These are phyloP conservation scores for Russula vinacea DNA, from an alignment of 768 basidiomycete genomes.

Conservation along the genomic window DNA sequence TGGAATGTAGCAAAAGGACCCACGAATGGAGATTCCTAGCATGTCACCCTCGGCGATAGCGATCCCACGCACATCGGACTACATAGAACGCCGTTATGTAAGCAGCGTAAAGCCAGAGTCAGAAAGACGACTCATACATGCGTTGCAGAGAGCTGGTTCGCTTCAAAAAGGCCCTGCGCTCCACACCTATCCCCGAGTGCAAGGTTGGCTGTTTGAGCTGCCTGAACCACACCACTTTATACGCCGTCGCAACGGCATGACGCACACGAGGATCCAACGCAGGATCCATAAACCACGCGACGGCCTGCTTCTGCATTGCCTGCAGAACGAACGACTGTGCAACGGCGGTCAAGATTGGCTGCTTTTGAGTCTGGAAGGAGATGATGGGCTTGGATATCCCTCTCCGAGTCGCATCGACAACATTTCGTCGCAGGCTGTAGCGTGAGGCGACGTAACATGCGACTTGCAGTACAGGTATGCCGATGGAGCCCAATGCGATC, in stretches of 20 bases:
- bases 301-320: slow-evolving; percentile 42
- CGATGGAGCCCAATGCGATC: slow-evolving; percentile 29
- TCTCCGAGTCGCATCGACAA: slow-evolving; percentile 41
- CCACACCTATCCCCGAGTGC: slow-evolving; percentile 64
- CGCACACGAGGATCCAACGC: slow-evolving; percentile 46
- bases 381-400: slow-evolving; percentile 51
- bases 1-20: slow-evolving; percentile 34
- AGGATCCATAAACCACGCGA: slow-evolving; percentile 40
- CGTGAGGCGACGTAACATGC: slow-evolving; percentile 53
- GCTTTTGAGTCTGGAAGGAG: slow-evolving; percentile 62
- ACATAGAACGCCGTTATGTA: neutral
- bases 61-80: slow-evolving; percentile 35
- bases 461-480: slow-evolving; percentile 49
- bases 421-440: slow-evolving; percentile 54
- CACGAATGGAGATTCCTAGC: slow-evolving; percentile 46
- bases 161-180: slow-evolving; percentile 62
- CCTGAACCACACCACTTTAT: slow-evolving; percentile 50
- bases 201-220: slow-evolving; percentile 37
- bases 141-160: slow-evolving; percentile 56
- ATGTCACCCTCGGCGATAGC: slow-evolving; percentile 51
- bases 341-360: slow-evolving; percentile 53
- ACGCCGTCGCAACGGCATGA: slow-evolving; percentile 54
- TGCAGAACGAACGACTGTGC: slow-evolving; percentile 52
- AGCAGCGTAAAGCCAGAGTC: slow-evolving; percentile 36
- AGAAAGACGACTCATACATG: slow-evolving; percentile 41